Conservation (phyloP, 192 early-diverging fungal species). For the Umbelopsis isabellina region DNA sequence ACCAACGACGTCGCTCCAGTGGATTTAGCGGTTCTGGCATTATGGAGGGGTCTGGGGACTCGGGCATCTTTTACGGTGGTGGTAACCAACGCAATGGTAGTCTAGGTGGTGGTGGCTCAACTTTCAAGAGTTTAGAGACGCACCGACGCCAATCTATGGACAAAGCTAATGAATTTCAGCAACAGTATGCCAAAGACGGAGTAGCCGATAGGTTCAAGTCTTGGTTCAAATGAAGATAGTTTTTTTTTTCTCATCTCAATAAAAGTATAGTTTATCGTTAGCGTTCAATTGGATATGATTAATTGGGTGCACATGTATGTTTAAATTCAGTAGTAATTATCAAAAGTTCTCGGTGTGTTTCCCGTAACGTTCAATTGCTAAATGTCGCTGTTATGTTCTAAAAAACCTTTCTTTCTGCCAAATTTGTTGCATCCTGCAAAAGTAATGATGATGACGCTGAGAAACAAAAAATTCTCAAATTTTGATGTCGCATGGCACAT, state of each 20-base stretch:
- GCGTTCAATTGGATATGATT: too few species aligned
- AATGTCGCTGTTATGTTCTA: too few species aligned
- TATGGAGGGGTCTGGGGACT: background rate
- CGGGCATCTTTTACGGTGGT: background rate
- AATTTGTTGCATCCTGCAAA: background rate
- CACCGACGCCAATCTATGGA: constrained; percentile 1
- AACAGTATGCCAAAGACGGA: constrained; percentile 15
- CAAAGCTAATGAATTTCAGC: constrained; percentile 16
- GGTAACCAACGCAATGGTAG: background rate
- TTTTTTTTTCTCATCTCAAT: too few species aligned
- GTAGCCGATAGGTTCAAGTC: constrained; percentile 19
- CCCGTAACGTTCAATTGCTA: too few species aligned
- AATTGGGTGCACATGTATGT: too few species aligned
- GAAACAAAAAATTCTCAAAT: background rate
- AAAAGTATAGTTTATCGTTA: too few species aligned
- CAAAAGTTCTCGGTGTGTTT: too few species aligned
- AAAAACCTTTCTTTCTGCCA: background rate
- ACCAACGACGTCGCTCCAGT: background rate
- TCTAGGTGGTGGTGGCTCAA: background rate
- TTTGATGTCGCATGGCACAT: too few species aligned
- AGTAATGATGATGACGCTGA: background rate
- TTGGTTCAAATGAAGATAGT: background rate
- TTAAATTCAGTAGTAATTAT: too few species aligned
- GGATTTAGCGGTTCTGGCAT: constrained; percentile 5
- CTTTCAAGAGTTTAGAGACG: constrained; percentile 2